Evolutionary conservation across 345 rosid species (phyloP), one percentile per base, ranked within the genome.

Genomic region (Orychophragmus violaceus): DNA sequence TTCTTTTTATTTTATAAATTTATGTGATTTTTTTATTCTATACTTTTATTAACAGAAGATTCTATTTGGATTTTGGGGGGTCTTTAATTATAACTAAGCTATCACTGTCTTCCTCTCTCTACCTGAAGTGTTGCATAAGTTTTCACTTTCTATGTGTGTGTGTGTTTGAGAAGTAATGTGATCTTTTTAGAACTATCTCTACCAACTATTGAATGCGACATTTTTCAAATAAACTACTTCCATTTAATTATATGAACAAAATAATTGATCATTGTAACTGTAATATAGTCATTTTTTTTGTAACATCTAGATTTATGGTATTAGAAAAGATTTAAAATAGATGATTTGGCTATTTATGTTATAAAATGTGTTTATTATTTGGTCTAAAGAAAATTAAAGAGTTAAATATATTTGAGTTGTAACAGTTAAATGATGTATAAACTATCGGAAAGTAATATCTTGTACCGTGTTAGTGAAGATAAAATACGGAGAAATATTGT

Each of bases 101-200:
- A 73, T 73, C 77, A 59, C 67, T 66, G 67, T 66, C 72, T 72
- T 39, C 56, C 36, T 66, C 71, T 73, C 72, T 73, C 72, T 66
- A 59, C 67, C 77, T 73, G 72, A 73, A 73, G 77, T 73, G 72
- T 73, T 73, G 77, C 72, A 73, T 73, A 73, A 73, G 77, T 73
- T 66, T 73, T 73, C 72, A 73, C 62, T 72, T 73, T 66, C 25
- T 46, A 16, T 45, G 46, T 71, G 58, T 62, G 58, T 62, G 57
- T 71, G 76, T 71, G 64, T 56, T 71, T 48, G 60, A 50, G 48
- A 73, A 73, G 77, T 73, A 66, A 73, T 59, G 49, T 72, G 35
- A 65, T 29, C 56, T 73, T 73, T n/a, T 73, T 64, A 72, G 37
- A 66, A 73, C 67, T 59, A 59, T 73, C 67, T 65, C 77, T 73